Evolutionary conservation across 2,329 filamentous ascomycete species (phyloP).

Genomic region (Beauveria sp.): DNA sequence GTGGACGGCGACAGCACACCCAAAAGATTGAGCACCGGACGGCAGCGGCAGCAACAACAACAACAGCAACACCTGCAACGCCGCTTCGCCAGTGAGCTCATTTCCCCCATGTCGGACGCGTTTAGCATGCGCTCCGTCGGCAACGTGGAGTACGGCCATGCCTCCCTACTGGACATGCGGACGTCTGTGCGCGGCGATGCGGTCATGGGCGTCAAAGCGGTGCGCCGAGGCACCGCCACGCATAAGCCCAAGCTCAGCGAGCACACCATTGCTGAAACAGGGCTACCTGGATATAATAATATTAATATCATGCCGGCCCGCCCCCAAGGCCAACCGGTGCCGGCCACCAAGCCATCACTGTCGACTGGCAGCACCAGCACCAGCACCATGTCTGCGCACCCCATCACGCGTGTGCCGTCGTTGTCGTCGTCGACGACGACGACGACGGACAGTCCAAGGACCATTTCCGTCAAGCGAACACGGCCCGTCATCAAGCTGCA

Average conservation of each 20-base stretch:
- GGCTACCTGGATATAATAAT: background rate
- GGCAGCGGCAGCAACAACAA: background rate
- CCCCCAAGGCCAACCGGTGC: background rate
- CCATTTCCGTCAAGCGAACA: conserved; percentile 23
- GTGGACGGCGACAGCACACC: background rate
- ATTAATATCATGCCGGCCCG: background rate
- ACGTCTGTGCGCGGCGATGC: conserved; percentile 16
- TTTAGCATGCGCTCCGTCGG: conserved; percentile 28
- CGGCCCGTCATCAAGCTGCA: conserved; percentile 22
- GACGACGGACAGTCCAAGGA: conserved; percentile 21
- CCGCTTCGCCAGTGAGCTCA: background rate
- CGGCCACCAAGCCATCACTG: background rate
- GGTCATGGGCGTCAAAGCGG: background rate
- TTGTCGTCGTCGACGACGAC: background rate
- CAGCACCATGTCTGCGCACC: background rate
- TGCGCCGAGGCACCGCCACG: background rate
- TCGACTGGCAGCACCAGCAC: background rate
- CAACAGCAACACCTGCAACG: background rate
- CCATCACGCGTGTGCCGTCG: conserved; percentile 17
- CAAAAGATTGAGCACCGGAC: background rate
- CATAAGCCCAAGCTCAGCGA: conserved; percentile 6
- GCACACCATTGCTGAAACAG: background rate
- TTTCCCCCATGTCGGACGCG: conserved; percentile 25
- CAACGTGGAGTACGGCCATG: conserved; percentile 32
- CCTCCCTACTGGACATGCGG: conserved; percentile 30